Evolutionary conservation across 2,329 filamentous ascomycete species (phyloP), one percentile per base, ranked within the genome.

Genomic region (Rhexocercosporidium sp.): DNA sequence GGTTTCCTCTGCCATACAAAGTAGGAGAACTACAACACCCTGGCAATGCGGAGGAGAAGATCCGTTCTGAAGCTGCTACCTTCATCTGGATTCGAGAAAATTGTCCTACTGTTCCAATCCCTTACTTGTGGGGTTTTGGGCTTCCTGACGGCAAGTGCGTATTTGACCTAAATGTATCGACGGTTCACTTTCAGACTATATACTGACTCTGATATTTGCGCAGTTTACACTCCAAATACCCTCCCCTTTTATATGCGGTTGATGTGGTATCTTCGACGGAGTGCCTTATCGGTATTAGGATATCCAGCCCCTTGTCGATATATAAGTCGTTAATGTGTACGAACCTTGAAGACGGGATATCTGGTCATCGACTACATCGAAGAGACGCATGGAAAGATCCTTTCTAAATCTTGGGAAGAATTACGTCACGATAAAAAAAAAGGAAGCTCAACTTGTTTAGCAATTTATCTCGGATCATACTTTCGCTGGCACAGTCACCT

Each of bases 41-140:
- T 14, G 81, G 80, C 14, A 82, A 77, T 49, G 75, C 77, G 16
- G 78, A 83, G 39, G 81, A 83, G 73, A 83, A 83, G 74, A 20
- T 83, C 2, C 68, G 75, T 20, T 73, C 73, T 65, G 80, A 82
- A 72, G 79, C 76, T 14, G 80, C 76, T 1, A 79, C 79, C 2
- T 82, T 79, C 68, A 73, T 77, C 25, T 82, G 78, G 78, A 72
- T 82, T 3, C 70, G 78, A 44, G 71, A 79, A 18, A 70, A 81
- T 56, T 81, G 78, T 66, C 77, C 78, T 9, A 62, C 71, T 46
- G 71, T 83, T 29, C 78, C 77, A 14, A 78, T 79, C 29, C 78
- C 78, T 61, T 67, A 69, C 2, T 69, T 81, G 39, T 75, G 73
- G 62, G 77, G 76, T 2, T 78, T 81, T 74, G 78, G 74, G 2